Evolutionary conservation across 164 flowering plant genomes (phyloP).

Genomic region (Chimonanthus salicifolius): DNA sequence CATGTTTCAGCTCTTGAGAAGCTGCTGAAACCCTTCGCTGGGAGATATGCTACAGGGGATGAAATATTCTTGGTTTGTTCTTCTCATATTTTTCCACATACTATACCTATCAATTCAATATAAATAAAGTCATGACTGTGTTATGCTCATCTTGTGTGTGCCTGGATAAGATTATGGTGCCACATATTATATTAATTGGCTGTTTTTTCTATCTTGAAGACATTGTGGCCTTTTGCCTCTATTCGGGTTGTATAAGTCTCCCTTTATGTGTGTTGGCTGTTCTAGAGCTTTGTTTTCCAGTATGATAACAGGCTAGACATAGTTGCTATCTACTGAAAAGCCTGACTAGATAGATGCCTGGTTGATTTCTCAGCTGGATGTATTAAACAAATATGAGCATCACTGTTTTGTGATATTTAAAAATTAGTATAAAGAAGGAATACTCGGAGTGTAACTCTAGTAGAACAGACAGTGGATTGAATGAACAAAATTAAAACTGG

Average conservation of each 20-base stretch:
- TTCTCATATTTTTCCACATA: neutral
- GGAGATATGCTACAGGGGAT: conserved; percentile 82
- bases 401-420: too few species aligned
- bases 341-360: neutral
- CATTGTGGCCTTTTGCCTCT: too few species aligned
- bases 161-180: neutral
- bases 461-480: too few species aligned
- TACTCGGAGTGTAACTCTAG: too few species aligned
- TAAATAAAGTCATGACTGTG: too few species aligned
- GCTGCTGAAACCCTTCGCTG: conserved; percentile 45
- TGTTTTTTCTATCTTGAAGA: neutral
- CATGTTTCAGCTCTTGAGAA: conserved; percentile 69
- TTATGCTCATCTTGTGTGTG: neutral
- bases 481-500: too few species aligned
- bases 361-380: neutral
- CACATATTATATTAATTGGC: neutral
- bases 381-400: too few species aligned
- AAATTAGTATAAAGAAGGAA: too few species aligned
- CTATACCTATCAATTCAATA: too few species aligned
- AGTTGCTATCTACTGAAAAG: neutral
- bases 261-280: neutral
- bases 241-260: neutral
- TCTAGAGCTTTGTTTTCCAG: neutral
- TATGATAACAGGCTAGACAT: neutral
- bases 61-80: conserved; percentile 55